Conservation (phyloP, 2,329 filamentous ascomycete species). For the Sclerotinia minor region DNA sequence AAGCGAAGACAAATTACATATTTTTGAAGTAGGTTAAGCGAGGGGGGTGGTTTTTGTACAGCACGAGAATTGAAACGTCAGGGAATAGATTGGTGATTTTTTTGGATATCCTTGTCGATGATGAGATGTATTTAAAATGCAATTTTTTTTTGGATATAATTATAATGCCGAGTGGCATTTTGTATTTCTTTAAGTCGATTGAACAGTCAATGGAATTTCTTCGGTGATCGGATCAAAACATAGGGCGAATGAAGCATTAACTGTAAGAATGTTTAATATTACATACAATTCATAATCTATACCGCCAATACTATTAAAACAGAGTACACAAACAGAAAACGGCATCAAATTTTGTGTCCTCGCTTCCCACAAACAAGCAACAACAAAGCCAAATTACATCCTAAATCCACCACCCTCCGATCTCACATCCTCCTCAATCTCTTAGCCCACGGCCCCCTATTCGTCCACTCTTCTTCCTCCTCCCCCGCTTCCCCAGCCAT, state of each 20-base stretch:
- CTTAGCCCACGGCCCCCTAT: slow-evolving; percentile 10
- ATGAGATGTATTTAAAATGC: not conserved
- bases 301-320: not conserved
- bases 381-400: not conserved
- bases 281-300: not conserved
- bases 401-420: not conserved
- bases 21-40: no score
- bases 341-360: not conserved
- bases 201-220: not conserved
- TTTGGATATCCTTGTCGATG: no score
- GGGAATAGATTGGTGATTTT: not conserved
- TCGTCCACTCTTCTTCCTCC: slow-evolving; percentile 3
- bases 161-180: not conserved
- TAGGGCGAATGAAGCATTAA: not conserved
- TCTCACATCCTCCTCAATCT: not conserved
- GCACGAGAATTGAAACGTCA: not conserved
- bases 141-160: not conserved
- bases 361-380: not conserved
- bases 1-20: not conserved
- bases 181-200: not conserved
- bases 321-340: not conserved
- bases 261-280: not conserved
- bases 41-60: not conserved
- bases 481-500: not conserved
- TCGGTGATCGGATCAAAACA: not conserved